phyloP scores from a whole-genome alignment of 2,329 filamentous ascomycete species.

The Zymoseptoria brevis region DNA sequence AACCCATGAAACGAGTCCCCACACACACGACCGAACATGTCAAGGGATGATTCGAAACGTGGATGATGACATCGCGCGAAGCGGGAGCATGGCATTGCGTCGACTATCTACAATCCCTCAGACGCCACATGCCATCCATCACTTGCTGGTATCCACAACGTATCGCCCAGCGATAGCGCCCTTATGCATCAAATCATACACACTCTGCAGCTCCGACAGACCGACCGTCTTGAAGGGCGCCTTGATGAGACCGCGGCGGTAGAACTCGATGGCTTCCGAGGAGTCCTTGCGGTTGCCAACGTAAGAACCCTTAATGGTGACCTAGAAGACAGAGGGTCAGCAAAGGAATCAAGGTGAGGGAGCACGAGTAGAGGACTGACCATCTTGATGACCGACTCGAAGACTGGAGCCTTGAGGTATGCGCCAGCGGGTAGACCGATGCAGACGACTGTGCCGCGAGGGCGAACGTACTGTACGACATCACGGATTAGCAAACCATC shows the following conservation, averaged over 20 bases:
- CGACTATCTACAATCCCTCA: background rate
- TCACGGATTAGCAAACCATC: constrained; percentile 1
- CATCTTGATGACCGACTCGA: constrained; percentile 64
- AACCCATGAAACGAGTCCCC: background rate
- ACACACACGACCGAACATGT: background rate
- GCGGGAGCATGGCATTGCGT: background rate
- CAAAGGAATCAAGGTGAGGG: background rate
- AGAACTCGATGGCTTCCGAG: constrained; percentile 87
- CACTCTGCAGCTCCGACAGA: constrained; percentile 66
- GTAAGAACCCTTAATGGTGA: constrained; percentile 86
- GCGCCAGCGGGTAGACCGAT: constrained; percentile 81
- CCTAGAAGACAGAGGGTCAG: constrained; percentile 50
- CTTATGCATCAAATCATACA: constrained; percentile 64
- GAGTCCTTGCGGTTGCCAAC: constrained; percentile 88
- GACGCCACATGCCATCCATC: no score
- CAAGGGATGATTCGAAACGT: background rate
- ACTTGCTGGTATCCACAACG: constrained; percentile 66
- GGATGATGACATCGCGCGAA: background rate
- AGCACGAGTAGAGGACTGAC: constrained; percentile 1
- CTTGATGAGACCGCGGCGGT: constrained; percentile 71
- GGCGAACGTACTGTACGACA: constrained; percentile 62
- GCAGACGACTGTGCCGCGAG: constrained; percentile 74
- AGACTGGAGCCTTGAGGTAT: constrained; percentile 74
- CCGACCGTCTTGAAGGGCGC: constrained; percentile 80
- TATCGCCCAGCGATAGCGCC: constrained; percentile 70